Base-by-base conservation (phyloP, 148 eudicot genomes). In the Camellia granthamiana region DNA sequence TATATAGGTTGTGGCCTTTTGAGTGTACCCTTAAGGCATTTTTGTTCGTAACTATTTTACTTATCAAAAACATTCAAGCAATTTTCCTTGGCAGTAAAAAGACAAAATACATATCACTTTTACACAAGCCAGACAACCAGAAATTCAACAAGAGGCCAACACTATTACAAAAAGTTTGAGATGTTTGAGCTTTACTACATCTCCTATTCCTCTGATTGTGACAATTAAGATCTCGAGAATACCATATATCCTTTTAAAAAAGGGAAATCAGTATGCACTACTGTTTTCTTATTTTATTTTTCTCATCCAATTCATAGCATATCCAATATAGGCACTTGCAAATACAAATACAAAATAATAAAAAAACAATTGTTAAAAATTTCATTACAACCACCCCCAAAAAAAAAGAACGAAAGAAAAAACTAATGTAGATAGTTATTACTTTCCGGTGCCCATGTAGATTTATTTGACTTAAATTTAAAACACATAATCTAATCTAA, bases 401-500 rank as follows among this genome's bases (percentile, higher is more conserved):
- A 30, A 30, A 10, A 38, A 59, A 59, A 59, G 10, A 10, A 4
- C 9, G 18, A 2, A 30, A 7, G 1, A 16, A 64, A n/a, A 54
- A 13, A 51, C n/a, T 5, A 23, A 13, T 13, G 4, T 12, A 42
- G 21, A 61, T 49, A 6, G 11, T 61, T 5, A 43, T 60, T 23
- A 61, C 19, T 76, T 59, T 42, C 58, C 16, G 11, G 38, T 61
- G 14, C 23, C 72, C 49, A 52, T 23, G 23, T 60, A 10, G 18
- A 65, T n/a, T 44, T 55, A 78, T 58, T 70, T 60, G 10, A 76
- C 63, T 41, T 10, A 44, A 18, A 75, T n/a, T 67, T 76, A 79
- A 72, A 47, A 63, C 19, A 30, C n/a, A 9, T 54, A 74, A 18
- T 60, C 8, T 2, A 19, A 81, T 76, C 72, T 69, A 6, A 72